These are phyloP conservation scores for Eucalyptus erythrocorys DNA, from an alignment of 345 rosid genomes.

Conservation along the genomic window DNA sequence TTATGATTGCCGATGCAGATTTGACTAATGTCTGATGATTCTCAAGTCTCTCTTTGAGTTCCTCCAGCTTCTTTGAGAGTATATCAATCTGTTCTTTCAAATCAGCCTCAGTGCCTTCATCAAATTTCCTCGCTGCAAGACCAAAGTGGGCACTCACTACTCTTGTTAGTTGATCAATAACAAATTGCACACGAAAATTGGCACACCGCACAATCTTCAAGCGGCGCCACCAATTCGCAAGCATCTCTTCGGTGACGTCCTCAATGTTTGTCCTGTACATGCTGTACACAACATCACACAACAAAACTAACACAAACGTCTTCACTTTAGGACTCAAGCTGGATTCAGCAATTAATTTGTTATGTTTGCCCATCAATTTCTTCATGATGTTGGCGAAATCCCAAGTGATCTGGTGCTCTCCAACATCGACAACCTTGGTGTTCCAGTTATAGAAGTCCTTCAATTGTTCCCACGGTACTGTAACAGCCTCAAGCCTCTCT, in stretches of 20 bases:
- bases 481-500: background rate
- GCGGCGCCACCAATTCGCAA: background rate
- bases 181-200: background rate
- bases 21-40: fast-evolving
- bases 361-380: background rate
- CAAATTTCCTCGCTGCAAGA: background rate
- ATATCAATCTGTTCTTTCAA: background rate
- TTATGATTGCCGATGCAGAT: fast-evolving
- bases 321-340: background rate
- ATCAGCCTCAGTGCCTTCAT: fast-evolving
- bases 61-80: background rate
- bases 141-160: background rate
- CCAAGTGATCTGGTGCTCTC: background rate
- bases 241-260: background rate
- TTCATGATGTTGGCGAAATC: background rate
- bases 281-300: background rate
- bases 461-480: background rate
- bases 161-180: fast-evolving
- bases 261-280: background rate
- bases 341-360: background rate
- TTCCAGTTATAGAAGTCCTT: background rate
- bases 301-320: fast-evolving
- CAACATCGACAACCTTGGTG: background rate
- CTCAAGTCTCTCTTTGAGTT: background rate
- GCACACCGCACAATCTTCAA: background rate